Conservation (phyloP, 345 rosid species). For the Ceriops zippeliana region DNA sequence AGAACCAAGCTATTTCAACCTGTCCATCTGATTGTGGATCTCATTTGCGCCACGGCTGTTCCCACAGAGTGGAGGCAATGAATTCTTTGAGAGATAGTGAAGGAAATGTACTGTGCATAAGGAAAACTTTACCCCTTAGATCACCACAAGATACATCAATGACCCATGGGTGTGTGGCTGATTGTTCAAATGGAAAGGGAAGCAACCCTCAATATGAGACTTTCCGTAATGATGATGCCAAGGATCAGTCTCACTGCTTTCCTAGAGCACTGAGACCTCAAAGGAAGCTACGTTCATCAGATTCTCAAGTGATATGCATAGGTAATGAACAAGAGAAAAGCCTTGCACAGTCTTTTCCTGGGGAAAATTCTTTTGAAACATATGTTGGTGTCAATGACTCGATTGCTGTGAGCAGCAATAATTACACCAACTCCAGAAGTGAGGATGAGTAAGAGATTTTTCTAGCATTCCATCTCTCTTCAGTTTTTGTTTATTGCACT, state of each 20-base stretch:
- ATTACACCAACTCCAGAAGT: constrained; percentile 15
- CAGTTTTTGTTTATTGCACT: background rate
- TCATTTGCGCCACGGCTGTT: constrained; percentile 27
- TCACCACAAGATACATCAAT: constrained; percentile 30
- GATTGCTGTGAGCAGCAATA: constrained; percentile 16
- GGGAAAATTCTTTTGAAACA: constrained; percentile 25
- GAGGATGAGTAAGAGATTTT: constrained; percentile 38
- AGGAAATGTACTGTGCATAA: constrained; percentile 65
- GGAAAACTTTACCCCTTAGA: constrained; percentile 35
- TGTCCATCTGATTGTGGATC: constrained; percentile 37
- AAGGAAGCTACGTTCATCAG: constrained; percentile 24
- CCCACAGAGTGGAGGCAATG: constrained; percentile 31
- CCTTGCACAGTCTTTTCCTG: constrained; percentile 33
- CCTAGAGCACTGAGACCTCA: constrained; percentile 34
- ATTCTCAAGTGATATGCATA: constrained; percentile 15
- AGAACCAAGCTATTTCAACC: constrained; percentile 26
- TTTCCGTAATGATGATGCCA: constrained; percentile 26
- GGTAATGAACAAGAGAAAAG: constrained; percentile 28
- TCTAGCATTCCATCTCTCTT: constrained; percentile 1
- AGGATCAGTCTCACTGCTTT: constrained; percentile 41
- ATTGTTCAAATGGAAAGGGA: constrained; percentile 29
- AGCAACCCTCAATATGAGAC: constrained; percentile 13
- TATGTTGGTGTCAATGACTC: constrained; percentile 19
- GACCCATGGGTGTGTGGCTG: constrained; percentile 20
- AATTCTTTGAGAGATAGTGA: constrained; percentile 64